Base-by-base conservation (phyloP, 2,329 filamentous ascomycete genomes). In the Scedosporium minutisporum region DNA sequence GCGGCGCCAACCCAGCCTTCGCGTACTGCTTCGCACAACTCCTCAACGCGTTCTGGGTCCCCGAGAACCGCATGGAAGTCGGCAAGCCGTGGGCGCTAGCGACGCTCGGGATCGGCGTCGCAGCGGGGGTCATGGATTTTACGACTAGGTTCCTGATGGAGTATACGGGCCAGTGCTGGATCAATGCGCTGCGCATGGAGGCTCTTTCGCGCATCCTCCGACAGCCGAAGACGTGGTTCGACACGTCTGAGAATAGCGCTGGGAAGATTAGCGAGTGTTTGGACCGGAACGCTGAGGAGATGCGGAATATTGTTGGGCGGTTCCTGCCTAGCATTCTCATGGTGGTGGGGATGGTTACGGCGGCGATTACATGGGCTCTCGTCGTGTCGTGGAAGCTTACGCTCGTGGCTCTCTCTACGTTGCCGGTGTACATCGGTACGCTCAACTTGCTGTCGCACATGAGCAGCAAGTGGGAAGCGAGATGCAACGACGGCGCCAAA, bases 201-300 rank as follows among this genome's bases (percentile, higher is more conserved):
- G 88, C 90, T 0, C 77, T 96, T 66, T 79, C 79, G 58, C 81
- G 83, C 1, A 85, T 96, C 16, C 78, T 97, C 0, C 79, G 82
- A 46, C 93, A 97, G 69, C 88, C 90, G 0, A 86, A 83, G 65
- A 74, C 82, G 4, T 97, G 92, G 87, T 96, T 96, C 67, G 87
- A 91, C 65, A 77, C 81, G 59, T 79, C 87, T 1, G 78, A 80
- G 41, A 89, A 95, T 71, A 84, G 82, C 0, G 77, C 88, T 0
- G 78, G 80, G 0, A 25, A 41, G 27, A 79, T 97, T 51, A 85
- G 81, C 0, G 86, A 90, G 64, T 88, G 83, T 55, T 80, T 97
- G 0, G 91, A 96, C 68, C 83, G 88, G 16, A 90, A 91, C 68
- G 89, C 88, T 0, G 92, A 97, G 71, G 91, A 96, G 70, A 93